phyloP scores from a whole-genome alignment of 2,329 filamentous ascomycete species.

The Exutisphaerella laricina region DNA sequence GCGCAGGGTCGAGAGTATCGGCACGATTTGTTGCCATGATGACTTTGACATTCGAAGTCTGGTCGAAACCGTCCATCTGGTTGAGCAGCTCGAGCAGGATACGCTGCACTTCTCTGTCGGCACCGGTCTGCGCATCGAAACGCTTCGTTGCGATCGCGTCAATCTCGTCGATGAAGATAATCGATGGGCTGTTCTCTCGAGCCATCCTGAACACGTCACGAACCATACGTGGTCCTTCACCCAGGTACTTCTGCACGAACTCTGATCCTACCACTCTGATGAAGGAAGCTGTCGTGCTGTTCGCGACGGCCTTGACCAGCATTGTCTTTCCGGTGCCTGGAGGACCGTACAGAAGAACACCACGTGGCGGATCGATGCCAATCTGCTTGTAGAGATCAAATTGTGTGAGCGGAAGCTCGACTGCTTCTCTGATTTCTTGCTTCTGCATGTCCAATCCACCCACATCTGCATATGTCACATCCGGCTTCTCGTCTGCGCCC shows the following conservation, averaged over 20 bases:
- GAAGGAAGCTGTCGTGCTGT: constrained; percentile 96
- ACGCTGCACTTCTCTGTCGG: constrained; percentile 96
- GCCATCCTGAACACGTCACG: constrained; percentile 99
- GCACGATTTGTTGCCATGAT: constrained; percentile 99
- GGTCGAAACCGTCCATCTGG: constrained; percentile 99
- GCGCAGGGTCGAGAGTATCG: constrained; percentile 90
- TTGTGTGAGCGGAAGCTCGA: constrained; percentile 92
- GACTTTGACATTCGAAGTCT: constrained; percentile 98
- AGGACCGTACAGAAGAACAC: constrained; percentile 91
- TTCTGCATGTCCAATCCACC: constrained; percentile 99
- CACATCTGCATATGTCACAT: constrained; percentile 96
- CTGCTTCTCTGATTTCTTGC: constrained; percentile 96
- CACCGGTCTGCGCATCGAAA: constrained; percentile 97
- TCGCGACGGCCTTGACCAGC: constrained; percentile 96
- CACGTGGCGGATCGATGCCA: constrained; percentile 94
- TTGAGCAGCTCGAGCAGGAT: constrained; percentile 96
- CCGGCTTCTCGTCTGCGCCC: constrained; percentile 91
- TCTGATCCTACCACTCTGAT: constrained; percentile 97
- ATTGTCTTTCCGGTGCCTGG: constrained; percentile 96
- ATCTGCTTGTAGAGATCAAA: constrained; percentile 99
- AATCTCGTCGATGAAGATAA: constrained; percentile 99
- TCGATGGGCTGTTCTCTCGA: constrained; percentile 92
- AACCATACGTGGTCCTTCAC: constrained; percentile 97
- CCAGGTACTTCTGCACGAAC: constrained; percentile 98
- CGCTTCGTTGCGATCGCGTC: constrained; percentile 98